These are phyloP conservation scores for Pulveroboletus ravenelii DNA, from an alignment of 768 basidiomycete species.

Conservation along the genomic window DNA sequence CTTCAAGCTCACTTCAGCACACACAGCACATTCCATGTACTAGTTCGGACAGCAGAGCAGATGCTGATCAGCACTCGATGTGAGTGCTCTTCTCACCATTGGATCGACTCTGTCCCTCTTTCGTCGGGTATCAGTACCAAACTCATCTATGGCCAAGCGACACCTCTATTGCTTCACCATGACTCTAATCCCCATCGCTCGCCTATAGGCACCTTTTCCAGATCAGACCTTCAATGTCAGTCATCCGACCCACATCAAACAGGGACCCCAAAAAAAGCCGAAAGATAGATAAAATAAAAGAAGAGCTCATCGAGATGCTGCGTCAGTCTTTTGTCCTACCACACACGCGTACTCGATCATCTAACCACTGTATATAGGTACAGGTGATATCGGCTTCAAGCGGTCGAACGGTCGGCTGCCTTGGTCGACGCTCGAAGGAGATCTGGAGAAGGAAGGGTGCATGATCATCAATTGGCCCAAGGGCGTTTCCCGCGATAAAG, in stretches of 20 bases:
- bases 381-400: conserved; percentile 7
- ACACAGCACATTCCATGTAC: background rate
- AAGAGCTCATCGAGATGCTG: conserved; percentile 4
- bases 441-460: conserved; percentile 4
- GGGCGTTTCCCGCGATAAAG: background rate
- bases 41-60: background rate
- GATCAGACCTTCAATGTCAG: background rate
- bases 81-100: background rate
- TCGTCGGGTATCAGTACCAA: too few relatives aligned
- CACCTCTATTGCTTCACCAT: too few relatives aligned
- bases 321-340: background rate
- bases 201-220: background rate
- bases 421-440: conserved; percentile 11
- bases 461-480: conserved; percentile 6
- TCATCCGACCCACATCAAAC: background rate
- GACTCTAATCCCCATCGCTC: background rate
- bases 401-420: conserved; percentile 2
- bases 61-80: background rate
- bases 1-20: background rate
- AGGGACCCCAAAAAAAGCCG: background rate
- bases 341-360: rapidly evolving
- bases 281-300: conserved; percentile 4
- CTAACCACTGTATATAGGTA: background rate
- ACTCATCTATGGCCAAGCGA: too few relatives aligned
- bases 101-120: too few relatives aligned